phyloP scores from a whole-genome alignment of 768 basidiomycete species.

The Lentinula guzmanii region DNA sequence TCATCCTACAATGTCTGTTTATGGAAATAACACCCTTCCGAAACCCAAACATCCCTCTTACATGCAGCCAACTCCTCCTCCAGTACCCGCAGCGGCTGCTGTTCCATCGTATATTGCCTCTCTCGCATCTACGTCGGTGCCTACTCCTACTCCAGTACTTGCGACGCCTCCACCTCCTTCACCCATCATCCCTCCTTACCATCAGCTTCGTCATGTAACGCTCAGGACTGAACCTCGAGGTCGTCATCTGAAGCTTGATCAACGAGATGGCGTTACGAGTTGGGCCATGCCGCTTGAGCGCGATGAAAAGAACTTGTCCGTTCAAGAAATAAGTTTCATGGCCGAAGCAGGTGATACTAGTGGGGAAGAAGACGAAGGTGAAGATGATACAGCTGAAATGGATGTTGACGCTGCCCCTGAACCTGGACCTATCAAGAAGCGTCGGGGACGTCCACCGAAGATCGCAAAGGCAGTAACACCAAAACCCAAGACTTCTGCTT shows the following conservation, averaged over 20 bases:
- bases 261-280: conserved; percentile 63
- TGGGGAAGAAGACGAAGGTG: conserved; percentile 50
- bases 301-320: conserved; percentile 49
- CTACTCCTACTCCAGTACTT: conserved; percentile 9
- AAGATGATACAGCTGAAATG: conserved; percentile 39
- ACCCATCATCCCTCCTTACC: conserved; percentile 27
- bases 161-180: conserved; percentile 22
- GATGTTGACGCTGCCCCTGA: conserved; percentile 37
- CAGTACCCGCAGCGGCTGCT: neutral
- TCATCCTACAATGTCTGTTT: neutral
- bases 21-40: neutral
- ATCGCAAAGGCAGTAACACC: conserved; percentile 19
- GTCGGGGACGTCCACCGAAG: conserved; percentile 31
- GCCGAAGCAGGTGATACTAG: conserved; percentile 55
- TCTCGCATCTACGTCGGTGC: neutral
- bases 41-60: neutral
- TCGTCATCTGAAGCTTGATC: conserved; percentile 52
- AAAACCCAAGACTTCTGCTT: conserved; percentile 20
- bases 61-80: conserved; percentile 1
- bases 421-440: conserved; percentile 31
- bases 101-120: neutral
- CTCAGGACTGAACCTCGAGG: conserved; percentile 54
- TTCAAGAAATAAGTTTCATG: conserved; percentile 50
- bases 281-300: conserved; percentile 64
- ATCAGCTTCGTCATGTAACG: conserved; percentile 48